These are phyloP conservation scores for Populus hybrid DNA, from an alignment of 441 rosid genomes.

Conservation along the genomic window DNA sequence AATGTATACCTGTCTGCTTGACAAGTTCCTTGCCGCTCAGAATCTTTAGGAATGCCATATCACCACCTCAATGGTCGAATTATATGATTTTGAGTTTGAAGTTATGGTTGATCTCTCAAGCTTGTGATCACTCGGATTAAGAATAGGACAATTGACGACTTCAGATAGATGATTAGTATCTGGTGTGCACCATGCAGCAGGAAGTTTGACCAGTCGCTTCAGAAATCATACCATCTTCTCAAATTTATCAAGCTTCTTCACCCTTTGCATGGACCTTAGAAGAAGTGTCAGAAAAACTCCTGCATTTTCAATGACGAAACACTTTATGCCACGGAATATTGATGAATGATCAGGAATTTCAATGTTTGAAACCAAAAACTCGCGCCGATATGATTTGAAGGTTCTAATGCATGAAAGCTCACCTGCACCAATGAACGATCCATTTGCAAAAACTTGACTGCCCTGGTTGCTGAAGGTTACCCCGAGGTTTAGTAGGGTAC, in stretches of 20 bases:
- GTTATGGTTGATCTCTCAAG: no score
- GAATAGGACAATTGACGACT: conserved; percentile 1
- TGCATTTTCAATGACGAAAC: conserved; percentile 31
- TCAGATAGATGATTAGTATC: background rate
- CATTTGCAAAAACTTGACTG: conserved; percentile 59
- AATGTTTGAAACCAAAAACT: background rate
- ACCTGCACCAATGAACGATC: conserved; percentile 91
- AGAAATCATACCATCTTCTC: conserved; percentile 81
- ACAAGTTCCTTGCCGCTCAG: no score
- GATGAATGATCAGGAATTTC: background rate
- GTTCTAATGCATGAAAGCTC: background rate
- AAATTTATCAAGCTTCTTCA: conserved; percentile 74
- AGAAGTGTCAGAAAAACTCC: conserved; percentile 65
- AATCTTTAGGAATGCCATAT: no score
- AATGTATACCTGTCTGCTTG: no score
- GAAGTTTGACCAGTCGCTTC: background rate
- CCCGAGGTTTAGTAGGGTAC: conserved; percentile 79
- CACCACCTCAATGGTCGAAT: no score
- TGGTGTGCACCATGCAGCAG: background rate
- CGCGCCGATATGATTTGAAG: background rate
- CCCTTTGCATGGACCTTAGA: conserved; percentile 72
- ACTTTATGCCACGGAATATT: background rate
- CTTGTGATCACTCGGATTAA: background rate
- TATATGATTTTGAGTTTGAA: no score
- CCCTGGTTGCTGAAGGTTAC: conserved; percentile 65